phyloP scores from a whole-genome alignment of 2,329 filamentous ascomycete species.

The Fusarium siculi region DNA sequence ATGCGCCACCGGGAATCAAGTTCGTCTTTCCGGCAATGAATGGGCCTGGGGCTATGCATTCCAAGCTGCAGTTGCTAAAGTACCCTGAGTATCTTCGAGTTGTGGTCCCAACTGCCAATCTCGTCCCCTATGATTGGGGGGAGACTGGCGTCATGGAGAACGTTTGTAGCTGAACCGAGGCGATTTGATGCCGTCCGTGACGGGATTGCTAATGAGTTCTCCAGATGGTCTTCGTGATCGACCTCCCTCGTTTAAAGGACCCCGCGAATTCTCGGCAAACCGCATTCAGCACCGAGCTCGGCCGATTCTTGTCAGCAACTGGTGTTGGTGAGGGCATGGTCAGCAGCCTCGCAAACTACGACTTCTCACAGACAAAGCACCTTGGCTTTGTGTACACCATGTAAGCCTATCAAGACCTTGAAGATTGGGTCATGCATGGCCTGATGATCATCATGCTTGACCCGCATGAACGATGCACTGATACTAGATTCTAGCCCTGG shows the following conservation, averaged over 20 bases:
- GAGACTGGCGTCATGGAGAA: conserved; percentile 88
- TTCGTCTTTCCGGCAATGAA: conserved; percentile 88
- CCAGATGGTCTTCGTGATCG: conserved; percentile 88
- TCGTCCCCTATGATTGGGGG: conserved; percentile 90
- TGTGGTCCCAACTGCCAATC: conserved; percentile 87
- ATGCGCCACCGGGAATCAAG: conserved; percentile 65
- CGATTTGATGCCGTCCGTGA: conserved; percentile 7
- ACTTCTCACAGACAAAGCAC: conserved; percentile 77
- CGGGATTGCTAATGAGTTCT: conserved; percentile 36
- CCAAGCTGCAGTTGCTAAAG: conserved; percentile 92
- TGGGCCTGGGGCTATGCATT: conserved; percentile 84
- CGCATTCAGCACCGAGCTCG: conserved; percentile 75
- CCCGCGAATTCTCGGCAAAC: conserved; percentile 48
- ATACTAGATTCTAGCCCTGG: conserved; percentile 48
- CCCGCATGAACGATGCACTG: conserved; percentile 21
- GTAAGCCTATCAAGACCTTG: conserved; percentile 57
- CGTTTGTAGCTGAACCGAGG: conserved; percentile 54
- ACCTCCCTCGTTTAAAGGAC: conserved; percentile 74
- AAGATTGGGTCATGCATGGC: conserved; percentile 3
- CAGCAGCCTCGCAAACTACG: conserved; percentile 78
- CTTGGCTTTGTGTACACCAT: conserved; percentile 89
- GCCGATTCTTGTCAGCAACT: conserved; percentile 75
- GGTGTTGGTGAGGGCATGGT: conserved; percentile 72
- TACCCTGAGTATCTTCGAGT: conserved; percentile 78
- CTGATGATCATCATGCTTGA: conserved; percentile 7